Evolutionary conservation across 805 yeast species (phyloP), one percentile per base, ranked within the genome.

Genomic region (Candida peoriensis): DNA sequence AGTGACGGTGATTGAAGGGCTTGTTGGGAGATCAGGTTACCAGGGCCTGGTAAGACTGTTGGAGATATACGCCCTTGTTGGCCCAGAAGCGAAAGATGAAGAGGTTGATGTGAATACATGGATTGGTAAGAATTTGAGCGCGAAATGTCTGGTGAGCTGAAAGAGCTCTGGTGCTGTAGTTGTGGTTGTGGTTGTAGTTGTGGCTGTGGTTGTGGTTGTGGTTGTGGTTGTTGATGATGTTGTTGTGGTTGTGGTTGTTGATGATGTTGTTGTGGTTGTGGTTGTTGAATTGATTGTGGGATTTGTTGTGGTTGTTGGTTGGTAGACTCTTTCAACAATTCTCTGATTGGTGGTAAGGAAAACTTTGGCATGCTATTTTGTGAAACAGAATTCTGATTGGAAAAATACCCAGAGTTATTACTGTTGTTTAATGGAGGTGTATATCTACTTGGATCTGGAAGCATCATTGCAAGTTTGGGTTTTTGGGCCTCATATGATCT

Each of bases 101-200:
- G 26, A 5, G 34, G 25, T 33, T 33, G 32, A 19, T 28, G 26
- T 2, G 37, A 25, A 20, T 22, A 34, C 10, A 34, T 15, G 8
- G 26, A 19, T 13, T 29, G 34, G 17, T 30, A 20, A 15, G 37
- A 29, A 19, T 14, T 19, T 4, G 46, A 41, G 15, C 46, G 45
- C 6, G 46, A 42, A 11, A 33, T 18, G 24, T 39, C 39, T 3
- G 48, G 48, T 5, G 46, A 37, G 15, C 39, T 38, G 17, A n/a
- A n/a, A 34, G 30, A 11, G 28, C 22, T 19, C 3, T 9, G 21
- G 12, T 15, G 32, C 24, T 18, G 8, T 9, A n/a, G n/a, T 18
- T 19, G 33, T 76, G 52, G 80, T 72, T 66, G 85, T 75, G 39
- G 35, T 33, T 24, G 45, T 39, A 16, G 40, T 18, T 41, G 54